A percentile compares a stretch with the other conserved stretches of the same genome.
Conservation (phyloP, 805 yeast genomes). For the Wickerhamomyces queroliae region DNA sequence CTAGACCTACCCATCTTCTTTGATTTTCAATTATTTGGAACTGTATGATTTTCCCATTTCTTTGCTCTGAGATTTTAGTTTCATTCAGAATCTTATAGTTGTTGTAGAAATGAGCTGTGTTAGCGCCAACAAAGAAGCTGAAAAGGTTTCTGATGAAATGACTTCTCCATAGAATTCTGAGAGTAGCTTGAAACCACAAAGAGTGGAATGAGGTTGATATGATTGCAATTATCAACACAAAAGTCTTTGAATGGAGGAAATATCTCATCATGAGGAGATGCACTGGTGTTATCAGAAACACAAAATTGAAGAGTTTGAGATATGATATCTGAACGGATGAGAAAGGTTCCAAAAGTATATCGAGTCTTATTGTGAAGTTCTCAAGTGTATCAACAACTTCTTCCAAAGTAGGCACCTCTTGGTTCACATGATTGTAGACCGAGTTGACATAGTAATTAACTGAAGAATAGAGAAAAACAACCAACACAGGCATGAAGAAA, state of each 20-base stretch:
- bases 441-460: conserved; percentile 39
- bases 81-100: conserved; percentile 33
- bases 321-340: conserved; percentile 22
- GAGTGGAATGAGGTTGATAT: conserved; percentile 37
- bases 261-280: conserved; percentile 28
- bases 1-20: conserved; percentile 57
- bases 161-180: conserved; percentile 42
- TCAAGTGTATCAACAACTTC: conserved; percentile 39
- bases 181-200: conserved; percentile 37
- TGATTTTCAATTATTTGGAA: conserved; percentile 52
- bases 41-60: conserved; percentile 39
- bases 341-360: conserved; percentile 22
- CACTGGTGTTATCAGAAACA: conserved; percentile 33
- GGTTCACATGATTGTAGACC: conserved; percentile 31
- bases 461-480: conserved; percentile 29
- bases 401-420: conserved; percentile 41
- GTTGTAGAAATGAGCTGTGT: conserved; percentile 9
- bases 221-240: conserved; percentile 30
- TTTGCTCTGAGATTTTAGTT: conserved; percentile 33
- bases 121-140: conserved; percentile 33
- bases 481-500: conserved; percentile 28
- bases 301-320: conserved; percentile 24
- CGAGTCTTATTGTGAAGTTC: conserved; percentile 36
- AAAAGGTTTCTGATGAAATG: conserved; percentile 32
- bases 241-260: conserved; percentile 29